These are phyloP conservation scores for Schizosaccharomyces cryophilus DNA, from an alignment of 805 yeast genomes.

Conservation along the genomic window DNA sequence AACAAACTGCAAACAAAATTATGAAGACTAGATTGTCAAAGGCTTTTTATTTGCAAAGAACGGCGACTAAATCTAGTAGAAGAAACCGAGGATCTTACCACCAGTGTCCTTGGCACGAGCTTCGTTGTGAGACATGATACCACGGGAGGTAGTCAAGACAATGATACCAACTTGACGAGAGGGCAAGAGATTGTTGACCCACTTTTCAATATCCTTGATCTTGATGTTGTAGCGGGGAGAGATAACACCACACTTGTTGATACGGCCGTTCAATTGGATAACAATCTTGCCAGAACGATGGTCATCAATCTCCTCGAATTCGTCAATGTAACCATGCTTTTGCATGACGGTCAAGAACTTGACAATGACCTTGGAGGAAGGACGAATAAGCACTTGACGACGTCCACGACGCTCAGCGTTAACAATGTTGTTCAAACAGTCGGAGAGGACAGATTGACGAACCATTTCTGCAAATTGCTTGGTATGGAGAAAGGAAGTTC, in stretches of 20 bases:
- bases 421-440: conserved; percentile 94
- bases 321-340: conserved; percentile 97
- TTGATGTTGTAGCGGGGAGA: conserved; percentile 96
- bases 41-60: not conserved
- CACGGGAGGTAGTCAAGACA: conserved; percentile 95
- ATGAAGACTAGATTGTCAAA: too few relatives aligned
- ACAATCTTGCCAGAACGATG: conserved; percentile 98
- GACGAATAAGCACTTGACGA: conserved; percentile 95
- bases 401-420: conserved; percentile 98
- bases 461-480: conserved; percentile 34
- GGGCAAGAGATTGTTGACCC: conserved; percentile 96
- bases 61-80: conserved; percentile 31
- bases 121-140: conserved; percentile 99
- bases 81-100: conserved; percentile 96
- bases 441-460: conserved; percentile 95
- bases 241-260: conserved; percentile 96
- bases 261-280: conserved; percentile 89
- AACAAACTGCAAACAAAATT: not conserved
- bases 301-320: conserved; percentile 93
- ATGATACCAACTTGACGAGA: conserved; percentile 98
- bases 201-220: conserved; percentile 84
- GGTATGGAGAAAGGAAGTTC: not conserved
- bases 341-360: conserved; percentile 92
- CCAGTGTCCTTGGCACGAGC: conserved; percentile 99
- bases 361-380: conserved; percentile 94